Conservation (phyloP, 2,329 filamentous ascomycete species). For the Claviceps capensis region DNA sequence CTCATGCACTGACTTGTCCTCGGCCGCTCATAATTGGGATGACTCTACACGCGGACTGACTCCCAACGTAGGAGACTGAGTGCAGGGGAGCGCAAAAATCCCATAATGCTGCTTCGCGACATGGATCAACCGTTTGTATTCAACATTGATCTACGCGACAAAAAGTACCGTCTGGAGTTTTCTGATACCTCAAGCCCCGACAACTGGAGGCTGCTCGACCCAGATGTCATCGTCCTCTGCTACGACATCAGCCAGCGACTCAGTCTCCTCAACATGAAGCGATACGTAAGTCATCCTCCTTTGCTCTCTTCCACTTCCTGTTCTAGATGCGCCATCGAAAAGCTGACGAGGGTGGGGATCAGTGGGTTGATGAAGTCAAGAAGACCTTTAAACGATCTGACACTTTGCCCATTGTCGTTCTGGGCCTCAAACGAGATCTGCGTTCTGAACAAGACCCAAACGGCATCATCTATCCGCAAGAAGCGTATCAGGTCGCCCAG, state of each 20-base stretch:
- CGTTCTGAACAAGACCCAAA: conserved; percentile 44
- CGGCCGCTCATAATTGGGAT: background rate
- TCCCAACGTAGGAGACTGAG: conserved; percentile 35
- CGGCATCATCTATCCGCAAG: conserved; percentile 47
- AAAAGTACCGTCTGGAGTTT: conserved; percentile 41
- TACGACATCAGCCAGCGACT: conserved; percentile 47
- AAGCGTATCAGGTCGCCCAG: conserved; percentile 42
- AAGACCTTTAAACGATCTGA: conserved; percentile 32
- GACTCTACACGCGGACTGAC: background rate
- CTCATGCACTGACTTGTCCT: conserved; percentile 1
- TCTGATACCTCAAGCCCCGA: conserved; percentile 45
- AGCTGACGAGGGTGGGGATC: background rate
- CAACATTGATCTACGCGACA: conserved; percentile 29
- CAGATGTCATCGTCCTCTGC: conserved; percentile 45
- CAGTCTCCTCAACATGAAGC: conserved; percentile 44
- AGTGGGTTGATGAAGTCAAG: conserved; percentile 46
- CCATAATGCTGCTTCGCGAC: conserved; percentile 39
- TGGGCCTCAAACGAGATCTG: conserved; percentile 48
- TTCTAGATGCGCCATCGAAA: background rate
- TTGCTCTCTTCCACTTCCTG: conserved; percentile 1
- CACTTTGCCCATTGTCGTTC: conserved; percentile 38
- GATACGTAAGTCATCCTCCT: conserved; percentile 29
- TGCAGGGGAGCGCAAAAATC: conserved; percentile 25
- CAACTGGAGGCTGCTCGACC: conserved; percentile 43
- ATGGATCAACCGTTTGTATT: conserved; percentile 48